Percentiles rank a stretch among this genome's conserved stretches.
phyloP scores from a whole-genome alignment of 176 grass and related monocot genomes.

The Rhynchospora pubera region DNA sequence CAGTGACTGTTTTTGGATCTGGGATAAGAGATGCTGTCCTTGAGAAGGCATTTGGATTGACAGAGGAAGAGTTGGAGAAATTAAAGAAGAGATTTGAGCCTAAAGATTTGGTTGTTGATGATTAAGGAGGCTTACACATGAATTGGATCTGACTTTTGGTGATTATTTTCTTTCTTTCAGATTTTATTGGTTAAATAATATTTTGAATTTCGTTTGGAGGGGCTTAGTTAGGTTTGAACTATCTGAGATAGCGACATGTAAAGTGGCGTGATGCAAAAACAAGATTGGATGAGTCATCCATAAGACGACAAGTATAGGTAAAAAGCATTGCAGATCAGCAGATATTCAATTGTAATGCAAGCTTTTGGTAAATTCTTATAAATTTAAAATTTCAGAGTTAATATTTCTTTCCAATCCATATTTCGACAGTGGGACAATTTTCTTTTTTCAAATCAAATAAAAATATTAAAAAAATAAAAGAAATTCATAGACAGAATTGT shows the following conservation, averaged over 20 bases:
- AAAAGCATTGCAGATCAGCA: too few species aligned
- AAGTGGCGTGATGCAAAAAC: neutral
- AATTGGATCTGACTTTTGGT: neutral
- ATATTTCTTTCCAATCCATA: too few species aligned
- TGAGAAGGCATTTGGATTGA: conserved; percentile 64
- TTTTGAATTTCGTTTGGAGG: neutral
- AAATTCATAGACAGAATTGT: too few species aligned
- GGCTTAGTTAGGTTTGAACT: neutral
- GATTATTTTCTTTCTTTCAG: neutral
- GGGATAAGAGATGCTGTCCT: conserved; percentile 45
- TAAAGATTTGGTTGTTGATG: conserved; percentile 24
- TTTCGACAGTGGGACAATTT: too few species aligned
- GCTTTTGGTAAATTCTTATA: too few species aligned
- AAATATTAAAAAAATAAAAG: too few species aligned
- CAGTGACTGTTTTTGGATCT: conserved; percentile 55
- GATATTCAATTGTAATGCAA: too few species aligned
- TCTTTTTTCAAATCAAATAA: too few species aligned
- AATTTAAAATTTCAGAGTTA: too few species aligned
- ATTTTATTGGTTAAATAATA: neutral
- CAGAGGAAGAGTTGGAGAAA: conserved; percentile 31
- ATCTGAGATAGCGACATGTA: neutral
- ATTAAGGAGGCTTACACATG: neutral
- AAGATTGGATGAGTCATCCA: neutral
- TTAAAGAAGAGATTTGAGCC: too few species aligned
- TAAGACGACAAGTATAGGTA: neutral